These are phyloP conservation scores for Sutorius australiensis DNA, from an alignment of 768 basidiomycete species.

Conservation along the genomic window DNA sequence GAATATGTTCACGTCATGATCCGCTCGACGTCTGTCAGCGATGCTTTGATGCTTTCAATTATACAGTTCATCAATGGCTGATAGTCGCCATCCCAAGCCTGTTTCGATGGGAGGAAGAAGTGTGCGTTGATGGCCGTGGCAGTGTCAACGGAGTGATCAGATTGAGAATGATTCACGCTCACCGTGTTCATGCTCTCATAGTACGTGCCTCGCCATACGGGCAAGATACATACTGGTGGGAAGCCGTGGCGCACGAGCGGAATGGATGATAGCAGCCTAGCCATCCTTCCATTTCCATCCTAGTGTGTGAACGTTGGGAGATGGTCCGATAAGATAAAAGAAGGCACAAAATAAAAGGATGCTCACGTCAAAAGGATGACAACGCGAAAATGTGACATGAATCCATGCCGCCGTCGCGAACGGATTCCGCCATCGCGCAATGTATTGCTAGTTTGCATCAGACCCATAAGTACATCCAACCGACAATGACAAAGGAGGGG, in stretches of 20 bases:
- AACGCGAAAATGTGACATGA: slow-evolving; percentile 33
- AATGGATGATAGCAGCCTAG: slow-evolving; percentile 33
- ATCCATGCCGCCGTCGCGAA: slow-evolving; percentile 37
- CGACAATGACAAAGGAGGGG: not conserved
- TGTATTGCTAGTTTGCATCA: slow-evolving; percentile 29
- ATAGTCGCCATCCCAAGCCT: slow-evolving; percentile 35
- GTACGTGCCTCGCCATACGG: slow-evolving; percentile 21
- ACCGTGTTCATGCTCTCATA: slow-evolving; percentile 35
- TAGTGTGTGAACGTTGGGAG: not conserved
- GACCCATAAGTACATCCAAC: not conserved
- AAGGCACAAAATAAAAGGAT: not conserved
- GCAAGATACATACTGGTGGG: slow-evolving; percentile 29
- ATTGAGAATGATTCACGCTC: not conserved
- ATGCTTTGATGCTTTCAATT: slow-evolving; percentile 24
- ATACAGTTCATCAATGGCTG: slow-evolving; percentile 32
- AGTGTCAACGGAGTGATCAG: not conserved
- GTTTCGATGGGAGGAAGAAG: not conserved
- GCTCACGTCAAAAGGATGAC: slow-evolving; percentile 35
- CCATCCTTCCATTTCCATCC: slow-evolving; percentile 37
- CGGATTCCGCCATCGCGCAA: slow-evolving; percentile 35
- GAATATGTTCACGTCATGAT: slow-evolving; percentile 24
- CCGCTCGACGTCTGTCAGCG: slow-evolving; percentile 27
- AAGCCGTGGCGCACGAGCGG: slow-evolving; percentile 32
- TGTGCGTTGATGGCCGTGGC: not conserved
- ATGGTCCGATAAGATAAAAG: not conserved